Evolutionary conservation across 1,139 yeast species (phyloP), one percentile per base, ranked within the genome.

Genomic region (Blastobotrys aristatus): DNA sequence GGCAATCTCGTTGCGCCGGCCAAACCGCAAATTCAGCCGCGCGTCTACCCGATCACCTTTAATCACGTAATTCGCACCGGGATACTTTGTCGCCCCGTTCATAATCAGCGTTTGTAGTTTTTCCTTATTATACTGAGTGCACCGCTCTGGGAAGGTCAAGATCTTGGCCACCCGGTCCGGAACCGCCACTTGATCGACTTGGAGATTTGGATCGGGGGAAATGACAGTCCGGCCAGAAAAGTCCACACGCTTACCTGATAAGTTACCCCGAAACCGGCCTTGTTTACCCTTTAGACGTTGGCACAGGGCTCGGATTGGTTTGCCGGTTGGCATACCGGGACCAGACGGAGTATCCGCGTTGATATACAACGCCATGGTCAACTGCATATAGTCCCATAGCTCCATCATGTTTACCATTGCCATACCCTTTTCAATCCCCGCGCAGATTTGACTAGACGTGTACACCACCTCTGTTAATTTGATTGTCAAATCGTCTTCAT

Each of bases 211-310:
- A 71, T 94, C 99, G 0, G 99, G 99, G 1, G 98, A 92, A 64
- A 94, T 92, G 58, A 94, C 99, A 0, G 98, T 94, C 73, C 99
- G 80, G 46, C 95, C 98, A 0, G 97, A 90, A 65, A 94, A 94
- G 67, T 94, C 99, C 37, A 94, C 99, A 73, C 99, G 86, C 67
- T 94, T 94, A 67, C 99, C 99, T 0, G 97, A 89, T 57, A 94
- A 72, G 64, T 94, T 94, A 56, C 99, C 99, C 74, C 99, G 79
- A 70, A 94, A 94, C 65, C 99, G 84, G 61, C 99, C 99, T 68
- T 92, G 98, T 61, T 94, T 94, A 67, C 99, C 99, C 71, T 94
- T 94, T 54, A 94, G 75, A 65, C 99, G 80, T 69, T 94, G 99
- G 66, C 98, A 92, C 57, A 94, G 81, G 7, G 97, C 99, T 63